phyloP scores from a whole-genome alignment of 805 yeast species.

The Myxozyma kluyveri region DNA sequence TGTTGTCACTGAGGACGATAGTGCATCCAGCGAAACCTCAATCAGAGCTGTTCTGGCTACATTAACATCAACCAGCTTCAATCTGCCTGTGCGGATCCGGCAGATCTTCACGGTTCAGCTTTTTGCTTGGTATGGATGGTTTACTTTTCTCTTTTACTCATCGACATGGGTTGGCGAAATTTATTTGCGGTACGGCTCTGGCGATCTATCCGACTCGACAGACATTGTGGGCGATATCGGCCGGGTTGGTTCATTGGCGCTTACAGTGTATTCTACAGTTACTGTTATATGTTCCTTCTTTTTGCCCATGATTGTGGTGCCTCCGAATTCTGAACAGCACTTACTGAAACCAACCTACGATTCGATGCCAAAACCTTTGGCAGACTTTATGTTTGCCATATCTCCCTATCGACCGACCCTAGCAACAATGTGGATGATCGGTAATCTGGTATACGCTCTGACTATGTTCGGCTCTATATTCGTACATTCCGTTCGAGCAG shows the following conservation, averaged over 20 bases:
- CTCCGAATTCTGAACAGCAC: constrained; percentile 22
- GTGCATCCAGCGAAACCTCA: constrained; percentile 1
- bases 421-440: constrained; percentile 24
- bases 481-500: constrained; percentile 22
- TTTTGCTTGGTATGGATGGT: constrained; percentile 69
- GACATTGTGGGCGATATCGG: constrained; percentile 30
- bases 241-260: constrained; percentile 27
- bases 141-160: constrained; percentile 63
- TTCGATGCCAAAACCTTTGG: constrained; percentile 14
- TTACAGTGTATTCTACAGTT: constrained; percentile 25
- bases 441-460: constrained; percentile 22
- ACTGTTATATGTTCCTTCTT: constrained; percentile 25
- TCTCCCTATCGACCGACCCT: constrained; percentile 28
- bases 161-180: constrained; percentile 65
- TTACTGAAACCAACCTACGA: constrained; percentile 15
- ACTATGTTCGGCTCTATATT: constrained; percentile 28
- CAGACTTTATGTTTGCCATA: constrained; percentile 13
- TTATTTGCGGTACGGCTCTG: constrained; percentile 39
- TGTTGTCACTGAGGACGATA: constrained; percentile 3
- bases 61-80: constrained; percentile 19
- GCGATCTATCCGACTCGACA: constrained; percentile 18
- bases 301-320: constrained; percentile 21
- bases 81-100: constrained; percentile 50
- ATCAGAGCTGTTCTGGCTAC: constrained; percentile 11
- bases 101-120: constrained; percentile 56